phyloP scores from a whole-genome alignment of 2,329 filamentous ascomycete genomes.

The Tolypocladium guangdongense region DNA sequence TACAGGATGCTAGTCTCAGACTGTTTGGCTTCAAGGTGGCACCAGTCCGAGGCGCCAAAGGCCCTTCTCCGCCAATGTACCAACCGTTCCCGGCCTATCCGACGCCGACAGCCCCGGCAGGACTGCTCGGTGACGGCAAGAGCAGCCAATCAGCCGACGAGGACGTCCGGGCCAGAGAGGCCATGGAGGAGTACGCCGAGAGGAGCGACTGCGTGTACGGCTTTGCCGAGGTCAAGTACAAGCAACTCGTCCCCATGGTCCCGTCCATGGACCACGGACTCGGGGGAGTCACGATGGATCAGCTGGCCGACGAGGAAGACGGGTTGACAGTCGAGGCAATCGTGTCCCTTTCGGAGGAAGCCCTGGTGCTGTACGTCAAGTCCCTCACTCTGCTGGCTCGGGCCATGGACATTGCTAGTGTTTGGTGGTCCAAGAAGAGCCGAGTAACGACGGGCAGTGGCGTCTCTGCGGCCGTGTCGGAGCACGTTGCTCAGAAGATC shows the following conservation, averaged over 20 bases:
- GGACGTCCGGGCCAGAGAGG: constrained; percentile 65
- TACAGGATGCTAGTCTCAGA: constrained; percentile 79
- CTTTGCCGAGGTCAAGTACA: constrained; percentile 97
- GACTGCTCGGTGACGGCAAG: constrained; percentile 55
- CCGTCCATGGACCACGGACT: constrained; percentile 67
- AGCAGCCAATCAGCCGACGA: constrained; percentile 55
- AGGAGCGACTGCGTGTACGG: constrained; percentile 93
- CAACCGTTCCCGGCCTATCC: constrained; percentile 80
- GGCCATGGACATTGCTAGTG: constrained; percentile 87
- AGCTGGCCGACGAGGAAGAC: constrained; percentile 49
- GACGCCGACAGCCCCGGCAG: constrained; percentile 46
- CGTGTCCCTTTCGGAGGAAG: constrained; percentile 83
- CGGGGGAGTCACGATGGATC: constrained; percentile 48
- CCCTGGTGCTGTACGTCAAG: constrained; percentile 92
- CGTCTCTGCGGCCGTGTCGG: constrained; percentile 28
- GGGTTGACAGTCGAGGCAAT: constrained; percentile 78
- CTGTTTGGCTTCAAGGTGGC: constrained; percentile 62
- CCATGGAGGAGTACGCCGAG: constrained; percentile 85
- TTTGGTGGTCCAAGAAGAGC: constrained; percentile 80
- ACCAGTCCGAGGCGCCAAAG: constrained; percentile 51
- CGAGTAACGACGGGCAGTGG: constrained; percentile 44
- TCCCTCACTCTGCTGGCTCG: constrained; percentile 80
- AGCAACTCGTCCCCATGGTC: constrained; percentile 82
- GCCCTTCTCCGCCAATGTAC: constrained; percentile 65
- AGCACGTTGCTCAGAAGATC: constrained; percentile 57